Conservation (phyloP, 805 yeast species). For the Saturnispora diversa region DNA sequence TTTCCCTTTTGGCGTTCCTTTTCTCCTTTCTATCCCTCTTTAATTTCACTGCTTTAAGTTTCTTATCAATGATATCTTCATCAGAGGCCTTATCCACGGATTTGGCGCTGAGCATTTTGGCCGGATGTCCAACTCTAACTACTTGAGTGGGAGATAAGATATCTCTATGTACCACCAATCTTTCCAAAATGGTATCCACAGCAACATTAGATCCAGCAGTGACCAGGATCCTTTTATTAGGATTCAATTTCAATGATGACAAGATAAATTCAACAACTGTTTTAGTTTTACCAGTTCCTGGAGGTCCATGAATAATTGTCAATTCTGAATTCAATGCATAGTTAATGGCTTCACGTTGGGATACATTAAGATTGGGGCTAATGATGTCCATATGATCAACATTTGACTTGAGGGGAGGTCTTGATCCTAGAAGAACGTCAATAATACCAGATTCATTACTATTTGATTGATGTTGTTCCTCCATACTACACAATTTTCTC, state of each 20-base stretch:
- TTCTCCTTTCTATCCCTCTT: constrained; percentile 6
- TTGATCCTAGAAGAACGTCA: constrained; percentile 41
- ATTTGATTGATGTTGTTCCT: constrained; percentile 24
- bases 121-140: constrained; percentile 91
- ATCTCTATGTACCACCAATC: constrained; percentile 36
- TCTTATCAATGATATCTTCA: background rate
- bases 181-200: constrained; percentile 82
- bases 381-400: constrained; percentile 24
- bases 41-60: constrained; percentile 6
- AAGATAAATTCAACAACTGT: constrained; percentile 76
- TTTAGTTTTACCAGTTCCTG: constrained; percentile 80
- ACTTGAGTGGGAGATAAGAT: constrained; percentile 36
- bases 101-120: constrained; percentile 46
- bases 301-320: constrained; percentile 67
- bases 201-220: constrained; percentile 94
- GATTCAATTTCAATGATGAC: constrained; percentile 42
- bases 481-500: constrained; percentile 51
- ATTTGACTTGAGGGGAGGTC: constrained; percentile 19
- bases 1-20: constrained; percentile 2
- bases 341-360: constrained; percentile 67
- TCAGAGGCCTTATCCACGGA: background rate
- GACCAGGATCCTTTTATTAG: constrained; percentile 50
- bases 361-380: constrained; percentile 45
- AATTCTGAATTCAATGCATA: constrained; percentile 54
- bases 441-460: constrained; percentile 29